These are phyloP conservation scores for Saururus chinensis DNA, from an alignment of 164 flowering plant genomes.

Conservation along the genomic window DNA sequence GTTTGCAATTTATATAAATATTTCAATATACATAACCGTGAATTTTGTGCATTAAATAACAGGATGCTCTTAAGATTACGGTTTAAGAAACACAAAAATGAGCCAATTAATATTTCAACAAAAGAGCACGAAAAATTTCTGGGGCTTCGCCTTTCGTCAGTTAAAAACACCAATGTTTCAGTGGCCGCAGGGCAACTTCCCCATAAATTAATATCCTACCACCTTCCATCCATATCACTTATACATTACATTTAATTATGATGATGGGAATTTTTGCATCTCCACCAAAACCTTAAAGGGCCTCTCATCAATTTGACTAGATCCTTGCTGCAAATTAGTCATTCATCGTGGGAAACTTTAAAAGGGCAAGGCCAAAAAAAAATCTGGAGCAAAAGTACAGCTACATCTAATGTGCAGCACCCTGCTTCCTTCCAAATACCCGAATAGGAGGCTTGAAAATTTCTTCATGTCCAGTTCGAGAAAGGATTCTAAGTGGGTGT, in stretches of 20 bases:
- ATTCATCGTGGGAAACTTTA: background rate
- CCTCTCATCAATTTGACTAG: background rate
- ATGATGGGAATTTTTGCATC: background rate
- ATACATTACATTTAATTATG: background rate
- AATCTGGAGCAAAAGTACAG: background rate
- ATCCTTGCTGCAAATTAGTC: background rate
- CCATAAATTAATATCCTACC: no score
- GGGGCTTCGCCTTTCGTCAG: no score
- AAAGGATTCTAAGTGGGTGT: slow-evolving; percentile 70
- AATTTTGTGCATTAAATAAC: no score
- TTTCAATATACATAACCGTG: no score
- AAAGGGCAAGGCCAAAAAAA: no score
- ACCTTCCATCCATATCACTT: background rate
- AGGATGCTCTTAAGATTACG: no score
- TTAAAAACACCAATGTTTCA: no score
- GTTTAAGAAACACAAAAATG: no score
- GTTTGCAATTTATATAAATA: no score
- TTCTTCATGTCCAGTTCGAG: slow-evolving; percentile 20
- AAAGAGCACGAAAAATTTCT: no score
- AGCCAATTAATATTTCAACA: no score
- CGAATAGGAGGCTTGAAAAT: slow-evolving; percentile 20
- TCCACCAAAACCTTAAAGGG: background rate
- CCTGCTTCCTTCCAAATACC: slow-evolving; percentile 53
- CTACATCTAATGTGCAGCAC: slow-evolving; percentile 15
- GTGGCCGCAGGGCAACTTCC: no score